Evolutionary conservation across 2,329 filamentous ascomycete species (phyloP).

Genomic region (Ramularia endophylla): DNA sequence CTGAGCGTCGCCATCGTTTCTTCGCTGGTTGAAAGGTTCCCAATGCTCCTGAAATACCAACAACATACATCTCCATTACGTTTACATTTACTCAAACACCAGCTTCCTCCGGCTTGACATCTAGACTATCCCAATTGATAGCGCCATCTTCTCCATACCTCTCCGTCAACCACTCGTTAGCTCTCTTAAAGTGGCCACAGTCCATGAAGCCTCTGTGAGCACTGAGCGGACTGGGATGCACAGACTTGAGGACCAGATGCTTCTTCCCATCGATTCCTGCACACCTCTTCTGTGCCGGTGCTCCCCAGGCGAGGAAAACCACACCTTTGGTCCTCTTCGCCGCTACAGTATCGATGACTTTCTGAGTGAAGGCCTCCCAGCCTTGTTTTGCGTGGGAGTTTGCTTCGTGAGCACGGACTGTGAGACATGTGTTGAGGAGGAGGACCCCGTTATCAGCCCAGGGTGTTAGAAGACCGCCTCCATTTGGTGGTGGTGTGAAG

Average conservation of each 20-base stretch:
- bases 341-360: slow-evolving; percentile 80
- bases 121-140: slow-evolving; percentile 73
- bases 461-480: slow-evolving; percentile 75
- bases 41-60: too few relatives aligned
- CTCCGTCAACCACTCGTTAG: slow-evolving; percentile 76
- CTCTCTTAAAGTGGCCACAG: slow-evolving; percentile 72
- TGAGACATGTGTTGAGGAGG: slow-evolving; percentile 90
- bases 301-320: slow-evolving; percentile 93
- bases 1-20: too few relatives aligned
- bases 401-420: slow-evolving; percentile 81
- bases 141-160: slow-evolving; percentile 73
- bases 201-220: slow-evolving; percentile 65
- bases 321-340: slow-evolving; percentile 72
- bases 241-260: slow-evolving; percentile 78
- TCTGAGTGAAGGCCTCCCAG: slow-evolving; percentile 92
- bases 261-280: slow-evolving; percentile 63
- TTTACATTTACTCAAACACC: slow-evolving; percentile 26
- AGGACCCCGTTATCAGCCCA: slow-evolving; percentile 94
- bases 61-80: too few relatives aligned
- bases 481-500: slow-evolving; percentile 69
- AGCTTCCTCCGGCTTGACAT: slow-evolving; percentile 40
- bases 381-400: slow-evolving; percentile 80
- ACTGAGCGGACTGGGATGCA: slow-evolving; percentile 91
- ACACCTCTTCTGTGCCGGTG: slow-evolving; percentile 74
- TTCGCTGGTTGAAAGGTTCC: too few relatives aligned